Evolutionary conservation across 495 filamentous ascomycete genomes (phyloP).

Genomic region (Hypoxylon trugodes): DNA sequence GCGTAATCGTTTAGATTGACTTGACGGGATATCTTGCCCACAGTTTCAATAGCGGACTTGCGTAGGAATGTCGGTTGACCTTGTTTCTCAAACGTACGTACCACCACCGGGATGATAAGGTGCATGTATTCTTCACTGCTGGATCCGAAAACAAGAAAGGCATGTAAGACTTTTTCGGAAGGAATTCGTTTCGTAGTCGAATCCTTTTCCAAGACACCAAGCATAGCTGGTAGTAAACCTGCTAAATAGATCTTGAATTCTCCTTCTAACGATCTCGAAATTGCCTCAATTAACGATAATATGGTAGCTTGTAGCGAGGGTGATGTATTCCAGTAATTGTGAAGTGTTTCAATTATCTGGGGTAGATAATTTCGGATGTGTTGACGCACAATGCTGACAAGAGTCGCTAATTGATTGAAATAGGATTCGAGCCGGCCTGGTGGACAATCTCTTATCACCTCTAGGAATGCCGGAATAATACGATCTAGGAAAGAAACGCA

Average conservation of each 20-base stretch:
- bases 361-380: constrained; percentile 91
- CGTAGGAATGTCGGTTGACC: constrained; percentile 79
- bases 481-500: constrained; percentile 92
- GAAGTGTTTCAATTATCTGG: constrained; percentile 81
- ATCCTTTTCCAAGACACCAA: constrained; percentile 90
- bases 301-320: constrained; percentile 87
- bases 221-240: constrained; percentile 86
- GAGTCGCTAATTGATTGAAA: constrained; percentile 91
- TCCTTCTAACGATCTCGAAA: constrained; percentile 90
- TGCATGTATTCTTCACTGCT: constrained; percentile 99
- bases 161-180: constrained; percentile 90
- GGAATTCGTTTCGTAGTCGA: constrained; percentile 73
- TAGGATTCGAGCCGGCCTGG: constrained; percentile 84
- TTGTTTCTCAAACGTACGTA: constrained; percentile 86
- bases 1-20: constrained; percentile 98
- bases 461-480: constrained; percentile 91
- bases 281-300: constrained; percentile 86
- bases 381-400: constrained; percentile 94
- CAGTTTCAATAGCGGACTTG: constrained; percentile 90
- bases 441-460: constrained; percentile 81
- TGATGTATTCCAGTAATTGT: constrained; percentile 84
- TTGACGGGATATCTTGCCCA: constrained; percentile 92
- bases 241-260: constrained; percentile 98
- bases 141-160: constrained; percentile 94
- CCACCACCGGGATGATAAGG: constrained; percentile 95